Evolutionary conservation across 768 basidiomycete species (phyloP).

Genomic region (Mycena sanguinolenta): DNA sequence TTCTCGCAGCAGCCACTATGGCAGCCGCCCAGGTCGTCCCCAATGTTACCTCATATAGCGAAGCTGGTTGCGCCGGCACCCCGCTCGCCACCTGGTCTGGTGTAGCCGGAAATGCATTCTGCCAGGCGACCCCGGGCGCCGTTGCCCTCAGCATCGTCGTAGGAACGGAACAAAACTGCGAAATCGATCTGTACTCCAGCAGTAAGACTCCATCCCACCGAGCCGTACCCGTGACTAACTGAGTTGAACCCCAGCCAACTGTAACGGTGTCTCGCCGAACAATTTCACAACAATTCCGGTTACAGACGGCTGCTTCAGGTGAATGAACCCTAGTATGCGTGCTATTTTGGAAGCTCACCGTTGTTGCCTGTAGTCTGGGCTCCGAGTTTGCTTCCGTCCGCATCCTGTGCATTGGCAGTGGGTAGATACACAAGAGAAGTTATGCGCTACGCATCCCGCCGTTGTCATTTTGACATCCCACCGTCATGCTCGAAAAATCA

Average conservation of each 20-base stretch:
- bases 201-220: neutral
- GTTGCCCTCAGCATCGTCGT: conserved; percentile 1
- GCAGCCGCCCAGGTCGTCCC: conserved; percentile 5
- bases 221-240: neutral
- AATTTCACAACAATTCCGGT: conserved; percentile 18
- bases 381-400: conserved; percentile 12
- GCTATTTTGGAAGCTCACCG: neutral
- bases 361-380: neutral
- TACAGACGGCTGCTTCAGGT: conserved; percentile 12
- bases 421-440: neutral
- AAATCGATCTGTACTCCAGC: conserved; percentile 18
- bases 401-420: conserved; percentile 22
- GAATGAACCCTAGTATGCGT: conserved; percentile 3
- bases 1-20: neutral
- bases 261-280: conserved; percentile 8
- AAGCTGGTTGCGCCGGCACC: neutral
- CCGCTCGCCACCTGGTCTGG: conserved; percentile 22
- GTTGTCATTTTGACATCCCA: too few relatives aligned
- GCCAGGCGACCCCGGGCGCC: conserved; percentile 20
- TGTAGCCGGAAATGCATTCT: conserved; percentile 20
- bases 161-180: neutral
- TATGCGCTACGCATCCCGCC: too few relatives aligned
- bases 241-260: neutral
- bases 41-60: conserved; percentile 12
- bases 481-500: too few relatives aligned